Evolutionary conservation across 2,329 filamentous ascomycete species (phyloP), one percentile per base, ranked within the genome.

Genomic region (Apiospora koreana): DNA sequence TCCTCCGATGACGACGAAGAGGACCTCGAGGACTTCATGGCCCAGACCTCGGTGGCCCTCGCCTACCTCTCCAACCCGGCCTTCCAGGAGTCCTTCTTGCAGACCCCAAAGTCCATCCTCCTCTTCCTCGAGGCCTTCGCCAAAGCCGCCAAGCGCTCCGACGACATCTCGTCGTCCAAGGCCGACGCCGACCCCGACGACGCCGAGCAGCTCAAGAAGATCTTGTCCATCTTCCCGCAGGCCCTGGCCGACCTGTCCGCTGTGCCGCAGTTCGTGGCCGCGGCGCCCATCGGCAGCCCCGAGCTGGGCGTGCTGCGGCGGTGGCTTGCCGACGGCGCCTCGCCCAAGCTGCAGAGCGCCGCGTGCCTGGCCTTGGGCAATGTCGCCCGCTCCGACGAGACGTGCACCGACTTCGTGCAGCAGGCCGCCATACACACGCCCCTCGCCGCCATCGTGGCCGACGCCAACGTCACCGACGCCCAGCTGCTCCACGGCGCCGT

Each of bases 311-410:
- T 79, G 0, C 79, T 89, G 0, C 79, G 84, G 23, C 76, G 77
- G n/a, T 89, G 87, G 87, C 78, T 89, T 21, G 77, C 77, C 75
- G 28, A 14, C 25, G 72, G 76, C 75, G 71, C 74, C 69, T 78
- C 86, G 71, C 72, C 79, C 0, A 80, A 82, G 64, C 82, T 91
- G 2, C 87, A 87, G 76, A 83, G 87, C 2, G 87, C 87, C 5
- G 89, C 87, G 1, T 91, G 89, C 72, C 84, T 92, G 3, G 84
- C 86, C 21, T 81, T 92, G 2, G 89, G 89, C 45, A 92, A 92
- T 75, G 79, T 92, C 46, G 86, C 87, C 7, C 87, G 89, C 48
- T 89, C 86, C 1, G 89, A 92, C 74, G 83, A 83, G 54, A 79
- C 83, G 2, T 88, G 87, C 70, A 79, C 80, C 12, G 79, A 84